These are phyloP conservation scores for Penicillium sp. DNA, from an alignment of 2,329 filamentous ascomycete genomes.

Conservation along the genomic window DNA sequence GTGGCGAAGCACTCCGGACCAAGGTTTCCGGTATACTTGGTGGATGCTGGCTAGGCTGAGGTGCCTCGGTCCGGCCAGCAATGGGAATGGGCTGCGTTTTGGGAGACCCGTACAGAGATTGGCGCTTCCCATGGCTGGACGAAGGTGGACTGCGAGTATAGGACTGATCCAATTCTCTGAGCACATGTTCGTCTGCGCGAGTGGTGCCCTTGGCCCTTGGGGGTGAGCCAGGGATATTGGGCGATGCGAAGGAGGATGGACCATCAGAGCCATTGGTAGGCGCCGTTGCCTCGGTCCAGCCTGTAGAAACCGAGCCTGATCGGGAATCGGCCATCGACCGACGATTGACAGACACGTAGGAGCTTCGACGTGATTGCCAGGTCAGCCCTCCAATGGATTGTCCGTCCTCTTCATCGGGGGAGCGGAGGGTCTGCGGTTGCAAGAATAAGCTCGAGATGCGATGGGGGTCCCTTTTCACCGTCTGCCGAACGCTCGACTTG, in stretches of 20 bases:
- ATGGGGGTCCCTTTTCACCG: conserved; percentile 37
- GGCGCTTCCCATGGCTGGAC: conserved; percentile 26
- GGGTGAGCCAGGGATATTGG: conserved; percentile 19
- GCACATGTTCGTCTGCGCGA: conserved; percentile 16
- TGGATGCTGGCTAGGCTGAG: conserved; percentile 20
- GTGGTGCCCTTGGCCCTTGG: conserved; percentile 8
- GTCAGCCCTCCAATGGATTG: conserved; percentile 17
- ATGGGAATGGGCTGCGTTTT: conserved; percentile 9
- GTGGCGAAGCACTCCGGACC: conserved; percentile 32
- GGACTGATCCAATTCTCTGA: conserved; percentile 10
- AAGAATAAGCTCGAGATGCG: conserved; percentile 33
- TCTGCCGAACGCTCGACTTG: conserved; percentile 31
- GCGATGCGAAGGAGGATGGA: conserved; percentile 17
- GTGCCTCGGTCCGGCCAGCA: conserved; percentile 18
- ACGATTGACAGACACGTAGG: conserved; percentile 31
- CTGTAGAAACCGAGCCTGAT: conserved; percentile 29
- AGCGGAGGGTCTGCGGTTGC: conserved; percentile 26
- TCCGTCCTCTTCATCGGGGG: conserved; percentile 26
- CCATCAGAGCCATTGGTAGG: conserved; percentile 15
- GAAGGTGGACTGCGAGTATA: conserved; percentile 21
- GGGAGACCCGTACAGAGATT: conserved; percentile 24
- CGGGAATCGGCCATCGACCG: conserved; percentile 33
- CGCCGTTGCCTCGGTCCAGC: conserved; percentile 24
- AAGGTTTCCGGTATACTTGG: conserved; percentile 27
- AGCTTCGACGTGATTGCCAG: conserved; percentile 30